Base-by-base conservation (phyloP, 257 asterid species). In the Petunia secreta region DNA sequence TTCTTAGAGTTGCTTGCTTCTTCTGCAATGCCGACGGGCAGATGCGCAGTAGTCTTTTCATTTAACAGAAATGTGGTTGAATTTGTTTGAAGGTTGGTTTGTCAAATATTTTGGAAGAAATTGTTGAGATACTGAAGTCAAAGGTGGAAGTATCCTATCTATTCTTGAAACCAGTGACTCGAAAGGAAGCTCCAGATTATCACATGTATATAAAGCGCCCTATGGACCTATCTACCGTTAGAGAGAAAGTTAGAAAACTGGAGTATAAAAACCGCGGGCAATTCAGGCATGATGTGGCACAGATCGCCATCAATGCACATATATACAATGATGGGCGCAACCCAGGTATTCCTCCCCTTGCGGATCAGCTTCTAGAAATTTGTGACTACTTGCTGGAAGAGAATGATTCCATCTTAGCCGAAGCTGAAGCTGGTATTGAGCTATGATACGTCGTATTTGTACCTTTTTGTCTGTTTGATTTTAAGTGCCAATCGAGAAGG, bases 321-420 rank as follows among this genome's bases (percentile, higher is more conserved):
- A 78, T 15, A 73, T 96, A 96, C 85, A 94, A 94, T 53, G 97
- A 91, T 75, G 67, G 89, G 64, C 90, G 98, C 48, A 89, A 96
- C 82, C 99, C 99, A 81, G 90, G 91, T 76, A 96, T 96, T 84
- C 99, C 99, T 81, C 99, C 99, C 57, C 94, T 94, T 43, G 99
- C 99, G 0, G 99, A 96, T 87, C 95, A 92, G 84, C 99, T 96
- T 83, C 87, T 96, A 69, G 98, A 94, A 89, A 91, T 91, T 52
- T 96, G 99, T 77, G 99, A 94, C 86, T 89, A 79, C 85, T 84
- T 96, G 84, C 84, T 96, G 81, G 89, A 87, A 1, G 88, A 89
- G 68, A 82, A 92, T 48, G 87, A 84, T n/a, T 50, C 80, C 63
- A 86, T 58, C 10, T 85, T 96, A 85, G 66, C 83, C 7, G 98